phyloP scores from a whole-genome alignment of 176 grass and related monocot genomes.

The Aechmea fasciata region DNA sequence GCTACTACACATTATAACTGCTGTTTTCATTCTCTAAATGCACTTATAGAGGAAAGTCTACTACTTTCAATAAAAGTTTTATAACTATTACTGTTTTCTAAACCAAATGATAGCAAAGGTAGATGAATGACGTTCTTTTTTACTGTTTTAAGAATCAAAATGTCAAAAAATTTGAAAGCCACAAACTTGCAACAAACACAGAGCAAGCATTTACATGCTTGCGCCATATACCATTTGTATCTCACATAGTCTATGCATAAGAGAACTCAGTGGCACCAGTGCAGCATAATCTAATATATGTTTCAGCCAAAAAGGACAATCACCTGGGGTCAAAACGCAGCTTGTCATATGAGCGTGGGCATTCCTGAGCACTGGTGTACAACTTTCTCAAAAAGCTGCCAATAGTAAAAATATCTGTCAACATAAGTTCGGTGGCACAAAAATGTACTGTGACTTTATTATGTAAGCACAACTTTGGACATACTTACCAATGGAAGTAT shows the following conservation, averaged over 20 bases:
- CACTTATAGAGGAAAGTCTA: too few species aligned
- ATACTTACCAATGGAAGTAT: slow-evolving; percentile 78
- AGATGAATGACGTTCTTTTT: not conserved
- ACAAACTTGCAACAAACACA: not conserved
- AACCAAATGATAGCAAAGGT: not conserved
- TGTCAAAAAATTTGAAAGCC: not conserved
- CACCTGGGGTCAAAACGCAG: slow-evolving; percentile 81
- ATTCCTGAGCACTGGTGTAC: slow-evolving; percentile 58
- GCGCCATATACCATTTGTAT: not conserved
- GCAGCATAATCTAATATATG: too few species aligned
- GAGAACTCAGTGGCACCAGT: too few species aligned
- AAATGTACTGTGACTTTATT: too few species aligned
- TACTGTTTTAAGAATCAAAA: not conserved
- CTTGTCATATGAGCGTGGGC: slow-evolving; percentile 83
- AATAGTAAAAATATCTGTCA: not conserved
- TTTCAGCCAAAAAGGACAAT: not conserved
- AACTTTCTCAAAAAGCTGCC: slow-evolving; percentile 82
- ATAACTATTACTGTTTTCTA: not conserved
- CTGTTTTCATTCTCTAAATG: too few species aligned
- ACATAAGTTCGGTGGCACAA: too few species aligned
- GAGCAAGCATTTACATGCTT: not conserved
- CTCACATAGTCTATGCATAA: too few species aligned
- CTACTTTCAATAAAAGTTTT: too few species aligned
- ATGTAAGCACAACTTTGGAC: not conserved
- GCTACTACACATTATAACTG: too few species aligned